phyloP scores from a whole-genome alignment of 169 alveolate genomes.

The Plasmodium coatneyi region DNA sequence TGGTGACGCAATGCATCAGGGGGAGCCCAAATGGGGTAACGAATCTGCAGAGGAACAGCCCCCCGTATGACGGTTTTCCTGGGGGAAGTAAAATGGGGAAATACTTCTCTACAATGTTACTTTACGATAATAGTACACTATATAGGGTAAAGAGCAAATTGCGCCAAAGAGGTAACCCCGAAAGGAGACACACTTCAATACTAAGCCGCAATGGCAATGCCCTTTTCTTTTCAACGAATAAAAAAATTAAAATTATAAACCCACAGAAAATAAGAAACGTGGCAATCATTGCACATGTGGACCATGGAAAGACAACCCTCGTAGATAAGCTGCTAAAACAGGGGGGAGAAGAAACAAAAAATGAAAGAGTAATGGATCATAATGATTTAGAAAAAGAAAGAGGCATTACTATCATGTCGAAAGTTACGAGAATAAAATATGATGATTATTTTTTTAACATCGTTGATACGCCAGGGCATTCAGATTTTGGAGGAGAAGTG shows the following conservation, averaged over 20 bases:
- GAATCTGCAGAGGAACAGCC: background rate
- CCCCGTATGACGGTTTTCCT: background rate
- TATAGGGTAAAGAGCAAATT: background rate
- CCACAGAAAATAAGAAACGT: constrained; percentile 94
- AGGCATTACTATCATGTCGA: constrained; percentile 97
- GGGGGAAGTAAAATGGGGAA: background rate
- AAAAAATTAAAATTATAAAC: constrained; percentile 60
- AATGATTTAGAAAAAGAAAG: constrained; percentile 95
- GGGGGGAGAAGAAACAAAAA: constrained; percentile 82
- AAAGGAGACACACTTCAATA: background rate
- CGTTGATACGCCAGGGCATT: constrained; percentile 95
- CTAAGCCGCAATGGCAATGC: background rate
- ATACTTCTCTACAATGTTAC: background rate
- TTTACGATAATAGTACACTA: background rate
- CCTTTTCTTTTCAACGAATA: constrained; percentile 57
- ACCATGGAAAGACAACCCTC: constrained; percentile 99
- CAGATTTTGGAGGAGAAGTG: constrained; percentile 99
- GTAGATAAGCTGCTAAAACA: constrained; percentile 91
- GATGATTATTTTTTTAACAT: constrained; percentile 87
- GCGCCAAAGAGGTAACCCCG: background rate
- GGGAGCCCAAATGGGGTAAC: constrained; percentile 11
- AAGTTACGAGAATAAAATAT: constrained; percentile 93
- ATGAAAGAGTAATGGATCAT: constrained; percentile 90
- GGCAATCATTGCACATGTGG: constrained; percentile 99
- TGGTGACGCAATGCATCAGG: background rate